Conservation (phyloP, 352 stramenopile genomes). For the Pythium aristosporum region DNA sequence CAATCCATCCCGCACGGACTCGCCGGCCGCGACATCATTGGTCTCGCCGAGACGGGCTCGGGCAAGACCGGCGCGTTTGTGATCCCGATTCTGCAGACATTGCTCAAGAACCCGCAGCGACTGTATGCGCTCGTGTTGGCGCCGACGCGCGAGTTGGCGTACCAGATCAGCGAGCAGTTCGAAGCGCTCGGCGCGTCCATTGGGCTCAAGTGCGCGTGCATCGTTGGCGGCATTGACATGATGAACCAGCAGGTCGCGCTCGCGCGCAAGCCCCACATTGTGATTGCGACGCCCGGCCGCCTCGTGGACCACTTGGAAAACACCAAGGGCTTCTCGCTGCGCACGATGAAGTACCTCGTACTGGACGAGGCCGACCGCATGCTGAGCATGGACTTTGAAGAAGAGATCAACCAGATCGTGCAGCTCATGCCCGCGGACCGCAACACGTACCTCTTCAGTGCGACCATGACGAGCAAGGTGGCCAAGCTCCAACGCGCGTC, state of each 20-base stretch:
- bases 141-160: constrained; percentile 94
- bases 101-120: constrained; percentile 90
- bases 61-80: constrained; percentile 96
- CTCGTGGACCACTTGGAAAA: constrained; percentile 96
- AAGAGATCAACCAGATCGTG: constrained; percentile 99
- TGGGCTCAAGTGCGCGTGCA: constrained; percentile 90
- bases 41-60: constrained; percentile 93
- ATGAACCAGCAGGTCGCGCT: constrained; percentile 97
- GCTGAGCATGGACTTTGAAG: constrained; percentile 97
- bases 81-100: constrained; percentile 91
- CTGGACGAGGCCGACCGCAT: constrained; percentile 96
- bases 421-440: constrained; percentile 93
- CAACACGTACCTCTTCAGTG: constrained; percentile 98
- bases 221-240: constrained; percentile 97
- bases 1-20: constrained; percentile 92
- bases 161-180: constrained; percentile 96
- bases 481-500: constrained; percentile 97
- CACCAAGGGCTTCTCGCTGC: constrained; percentile 94
- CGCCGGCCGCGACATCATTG: constrained; percentile 96
- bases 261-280: constrained; percentile 95
- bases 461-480: constrained; percentile 99
- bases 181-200: constrained; percentile 90
- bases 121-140: constrained; percentile 91
- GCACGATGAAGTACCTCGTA: constrained; percentile 90
- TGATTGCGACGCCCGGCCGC: constrained; percentile 92